Base-by-base conservation (phyloP, 306 rosid genomes). In the Cyamopsis tetragonoloba region DNA sequence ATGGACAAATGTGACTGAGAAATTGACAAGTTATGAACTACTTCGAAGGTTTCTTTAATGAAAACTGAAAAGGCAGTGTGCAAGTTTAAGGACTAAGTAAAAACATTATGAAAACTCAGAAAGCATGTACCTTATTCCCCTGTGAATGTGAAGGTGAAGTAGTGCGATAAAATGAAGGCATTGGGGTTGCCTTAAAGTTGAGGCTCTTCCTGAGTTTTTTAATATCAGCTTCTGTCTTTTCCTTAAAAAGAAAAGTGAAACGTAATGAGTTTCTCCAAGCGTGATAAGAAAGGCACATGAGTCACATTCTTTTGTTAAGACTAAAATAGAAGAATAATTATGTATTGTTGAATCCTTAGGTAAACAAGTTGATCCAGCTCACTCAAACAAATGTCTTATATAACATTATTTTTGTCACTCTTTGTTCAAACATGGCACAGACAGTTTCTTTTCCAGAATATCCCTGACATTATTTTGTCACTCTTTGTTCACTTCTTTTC, bases 171-270 rank as follows among this genome's bases (percentile, higher is more conserved):
- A 85, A 87, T 30, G 95, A 85, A 60, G 91, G 91, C 84, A 85
- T 82, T 28, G 95, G 88, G 1, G 84, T 84, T 46, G 91, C 93
- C 79, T 88, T 90, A 58, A 90, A 83, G 78, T 82, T 83, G 35
- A 90, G 89, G 75, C 76, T 85, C 79, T 72, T 87, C 58, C 86
- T 78, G 34, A 87, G 53, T 72, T 77, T 76, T 62, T 67, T 87
- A 30, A 85, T 80, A 66, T 87, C 95, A 68, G 95, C 87, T 58
- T 87, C 84, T 26, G 65, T 74, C 81, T 82, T 83, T 47, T 77
- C 88, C 96, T 87, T 73, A 71, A 31, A 17, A 72, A 64, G 41
- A 69, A 39, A 17, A 38, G 53, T 24, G 20, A 39, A 18, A 68
- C 58, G 42, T 43, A 47, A 11, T 48, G 26, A 67, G 77, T 65